Evolutionary conservation across 352 stramenopile genomes (phyloP), one percentile per base, ranked within the genome.

Genomic region (Phytophthora fragariaefolia): DNA sequence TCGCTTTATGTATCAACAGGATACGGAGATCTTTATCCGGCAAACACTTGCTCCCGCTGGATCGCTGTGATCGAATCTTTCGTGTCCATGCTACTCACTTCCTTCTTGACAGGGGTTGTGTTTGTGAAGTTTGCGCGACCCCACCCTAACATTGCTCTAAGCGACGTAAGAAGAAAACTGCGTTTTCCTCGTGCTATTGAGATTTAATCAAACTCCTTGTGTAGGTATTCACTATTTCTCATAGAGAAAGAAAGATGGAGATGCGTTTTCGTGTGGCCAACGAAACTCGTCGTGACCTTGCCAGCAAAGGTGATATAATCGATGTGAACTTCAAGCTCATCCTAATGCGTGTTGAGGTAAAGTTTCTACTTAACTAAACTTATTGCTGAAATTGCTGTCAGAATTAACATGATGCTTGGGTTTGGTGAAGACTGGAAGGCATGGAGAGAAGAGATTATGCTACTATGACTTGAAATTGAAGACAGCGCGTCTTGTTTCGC

Each of bases 41-140:
- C 49, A 12, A 73, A 83, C 26, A 53, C 71, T n/a, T 90, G 81
- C 56, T 74, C 79, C 2, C 83, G 80, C 62, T 90, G 73, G 79
- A 70, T 88, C 26, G 46, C 66, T 18, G 73, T 75, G 24, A n/a
- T 73, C 63, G 79, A 90, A 69, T 74, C 77, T 6, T 88, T 88
- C 46, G 50, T 80, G 7, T 79, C 79, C 18, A 88, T 90, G 75
- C 74, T 90, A 32, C 46, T 85, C 9, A 79, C 71, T 17, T 84
- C 81, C 34, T 80, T 88, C 47, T 79, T 87, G 64, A 90, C 81
- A 1, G 79, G 81, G 42, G 70, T 90, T n/a, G 71, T 75, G 13
- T 90, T 90, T 45, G 81, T 83, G 28, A 90, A 90, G 49, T 86
- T 88, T 57, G 79, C 81, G 4, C 73, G 79, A 8, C 81, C 81